phyloP scores from a whole-genome alignment of 305 asterid genomes.

The Rubia peregrina region DNA sequence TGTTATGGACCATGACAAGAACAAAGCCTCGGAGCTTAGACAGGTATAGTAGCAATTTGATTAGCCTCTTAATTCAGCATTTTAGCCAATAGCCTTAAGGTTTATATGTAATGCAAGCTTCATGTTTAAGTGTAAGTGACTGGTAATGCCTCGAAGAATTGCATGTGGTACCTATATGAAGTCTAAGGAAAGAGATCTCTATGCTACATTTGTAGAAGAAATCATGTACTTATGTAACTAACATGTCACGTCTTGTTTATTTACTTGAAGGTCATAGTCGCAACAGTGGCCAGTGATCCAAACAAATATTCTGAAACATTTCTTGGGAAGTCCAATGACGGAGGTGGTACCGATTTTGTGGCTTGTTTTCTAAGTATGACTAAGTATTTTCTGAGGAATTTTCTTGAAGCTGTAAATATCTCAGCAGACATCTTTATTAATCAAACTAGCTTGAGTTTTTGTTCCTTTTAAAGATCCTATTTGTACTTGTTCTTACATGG shows the following conservation, averaged over 20 bases:
- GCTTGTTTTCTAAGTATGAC: too few species aligned
- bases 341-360: too few species aligned
- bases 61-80: background rate
- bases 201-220: background rate
- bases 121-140: background rate
- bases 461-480: background rate
- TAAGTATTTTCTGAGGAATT: too few species aligned
- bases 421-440: constrained; percentile 9
- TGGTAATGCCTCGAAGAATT: background rate
- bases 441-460: background rate
- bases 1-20: too few species aligned
- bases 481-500: background rate
- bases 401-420: constrained; percentile 2
- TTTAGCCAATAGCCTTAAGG: background rate
- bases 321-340: too few species aligned
- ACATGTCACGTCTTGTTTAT: background rate
- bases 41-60: background rate
- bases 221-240: background rate
- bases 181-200: background rate
- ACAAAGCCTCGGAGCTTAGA: too few species aligned
- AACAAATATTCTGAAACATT: too few species aligned
- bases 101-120: background rate
- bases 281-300: too few species aligned
- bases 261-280: constrained; percentile 73
- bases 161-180: background rate